phyloP scores from a whole-genome alignment of 2,329 filamentous ascomycete genomes.

The Fusarium clavum region DNA sequence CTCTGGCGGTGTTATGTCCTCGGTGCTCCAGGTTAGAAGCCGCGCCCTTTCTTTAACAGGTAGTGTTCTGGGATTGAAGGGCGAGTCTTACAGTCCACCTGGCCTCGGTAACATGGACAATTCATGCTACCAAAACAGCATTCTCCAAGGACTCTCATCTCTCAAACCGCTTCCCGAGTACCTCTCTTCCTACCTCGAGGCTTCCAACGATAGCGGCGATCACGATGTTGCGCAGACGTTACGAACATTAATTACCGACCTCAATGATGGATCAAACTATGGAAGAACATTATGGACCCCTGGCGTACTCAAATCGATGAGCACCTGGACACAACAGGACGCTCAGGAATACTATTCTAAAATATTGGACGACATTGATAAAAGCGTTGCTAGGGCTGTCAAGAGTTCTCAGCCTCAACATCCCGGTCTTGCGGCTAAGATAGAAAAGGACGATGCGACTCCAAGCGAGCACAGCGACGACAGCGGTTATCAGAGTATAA shows the following conservation, averaged over 20 bases:
- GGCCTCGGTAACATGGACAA: constrained; percentile 94
- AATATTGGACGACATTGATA: constrained; percentile 85
- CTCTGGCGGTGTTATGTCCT: constrained; percentile 64
- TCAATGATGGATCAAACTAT: constrained; percentile 77
- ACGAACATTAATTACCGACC: constrained; percentile 72
- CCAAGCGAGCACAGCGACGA: constrained; percentile 66
- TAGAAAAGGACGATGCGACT: constrained; percentile 55
- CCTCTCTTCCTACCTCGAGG: constrained; percentile 61
- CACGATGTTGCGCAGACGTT: constrained; percentile 63
- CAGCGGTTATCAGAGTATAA: constrained; percentile 66
- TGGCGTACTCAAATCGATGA: constrained; percentile 86
- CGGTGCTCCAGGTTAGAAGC: constrained; percentile 68
- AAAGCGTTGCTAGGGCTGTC: constrained; percentile 71
- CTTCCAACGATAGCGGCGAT: constrained; percentile 45
- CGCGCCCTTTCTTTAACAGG: constrained; percentile 66
- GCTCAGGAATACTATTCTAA: constrained; percentile 98
- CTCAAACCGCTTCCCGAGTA: constrained; percentile 77
- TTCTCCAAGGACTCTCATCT: constrained; percentile 86
- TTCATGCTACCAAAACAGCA: constrained; percentile 97
- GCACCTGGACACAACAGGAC: constrained; percentile 95
- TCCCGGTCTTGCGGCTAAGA: constrained; percentile 56
- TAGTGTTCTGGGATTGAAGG: constrained; percentile 55
- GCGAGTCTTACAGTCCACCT: constrained; percentile 60
- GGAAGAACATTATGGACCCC: constrained; percentile 86
- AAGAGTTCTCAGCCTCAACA: constrained; percentile 44